Base-by-base conservation (phyloP, 768 basidiomycete species). In the Termitomyces sp. region DNA sequence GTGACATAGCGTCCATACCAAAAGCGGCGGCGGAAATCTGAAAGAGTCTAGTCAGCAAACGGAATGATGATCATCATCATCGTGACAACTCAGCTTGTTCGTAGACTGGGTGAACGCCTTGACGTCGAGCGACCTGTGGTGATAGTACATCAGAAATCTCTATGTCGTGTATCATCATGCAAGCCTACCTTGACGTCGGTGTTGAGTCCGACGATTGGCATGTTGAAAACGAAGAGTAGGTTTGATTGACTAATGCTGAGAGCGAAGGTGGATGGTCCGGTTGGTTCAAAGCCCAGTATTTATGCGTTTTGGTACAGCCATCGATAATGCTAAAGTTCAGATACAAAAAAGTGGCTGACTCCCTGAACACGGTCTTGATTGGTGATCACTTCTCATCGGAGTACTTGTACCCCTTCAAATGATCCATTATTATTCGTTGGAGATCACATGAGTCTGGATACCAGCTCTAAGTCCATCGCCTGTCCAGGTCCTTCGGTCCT, bases 1-100 rank as follows among this genome's bases (percentile, higher is more conserved):
- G 47, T 55, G 28, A 55, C 54, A 49, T 55, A 55, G 38, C 54
- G 15, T 55, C 54, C 54, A 49, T 55, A 49, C 54, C 47, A 17
- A 55, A 49, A 31, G 54, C 47, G 3, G 54, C 54, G 8, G 54
- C 54, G 19, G 54, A 37, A 9, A 47, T 40, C 54, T 33, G 15
- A 14, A 31, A 3, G 31, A 8, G 12, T 31, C n/a, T 0, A 14
- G 40, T 21, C n/a, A 5, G 9, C n/a, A 15, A 23, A 35, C 17
- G 15, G 15, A 5, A 1, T 7, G 9, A n/a, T n/a, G 17, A 21
- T 30, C 1, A 38, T 28, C 31, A 10, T 33, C 9, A 10, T 5
- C 14, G 9, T 14, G 11, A n/a, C 15, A 3, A 41, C 28, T 33
- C 15, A 48, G 47, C 54, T 55, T 55, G 47, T 49, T 42, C 54